A percentile compares a stretch with the other conserved stretches of the same genome.
Evolutionary conservation across 768 basidiomycete genomes (phyloP).

Genomic region (Pleurotus cornucopiae): DNA sequence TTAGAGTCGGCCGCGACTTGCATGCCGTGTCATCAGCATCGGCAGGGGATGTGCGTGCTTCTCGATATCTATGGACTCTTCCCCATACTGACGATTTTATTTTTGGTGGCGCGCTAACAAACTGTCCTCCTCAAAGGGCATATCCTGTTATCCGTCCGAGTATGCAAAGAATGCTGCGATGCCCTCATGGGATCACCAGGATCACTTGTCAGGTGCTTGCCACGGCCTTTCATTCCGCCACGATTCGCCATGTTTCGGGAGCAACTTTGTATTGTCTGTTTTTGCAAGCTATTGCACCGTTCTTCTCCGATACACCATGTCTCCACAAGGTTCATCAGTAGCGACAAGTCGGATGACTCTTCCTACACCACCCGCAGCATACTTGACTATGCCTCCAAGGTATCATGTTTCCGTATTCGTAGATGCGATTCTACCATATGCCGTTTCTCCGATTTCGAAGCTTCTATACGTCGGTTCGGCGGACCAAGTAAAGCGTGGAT

Average conservation of each 20-base stretch:
- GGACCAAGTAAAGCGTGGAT: background rate
- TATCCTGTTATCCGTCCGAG: background rate
- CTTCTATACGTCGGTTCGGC: background rate
- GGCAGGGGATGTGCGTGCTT: background rate
- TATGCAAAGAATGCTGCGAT: background rate
- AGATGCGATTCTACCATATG: background rate
- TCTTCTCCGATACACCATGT: background rate
- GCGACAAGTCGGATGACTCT: background rate
- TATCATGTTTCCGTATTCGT: background rate
- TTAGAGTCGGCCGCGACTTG: background rate
- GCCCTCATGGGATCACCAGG: background rate
- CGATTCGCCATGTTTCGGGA: background rate
- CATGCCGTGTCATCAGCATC: background rate
- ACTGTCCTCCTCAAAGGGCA: background rate
- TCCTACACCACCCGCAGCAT: slow-evolving; percentile 1
- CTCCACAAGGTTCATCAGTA: slow-evolving; percentile 1
- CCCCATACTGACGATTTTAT: slow-evolving; percentile 1
- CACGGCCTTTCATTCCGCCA: background rate
- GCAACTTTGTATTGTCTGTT: background rate
- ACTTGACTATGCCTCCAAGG: background rate
- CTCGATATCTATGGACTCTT: background rate
- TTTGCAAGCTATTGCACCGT: background rate
- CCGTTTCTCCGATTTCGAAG: background rate
- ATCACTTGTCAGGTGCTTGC: background rate
- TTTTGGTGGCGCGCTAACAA: background rate